phyloP scores from a whole-genome alignment of 2,329 filamentous ascomycete species.

The Clonostachys byssicola region DNA sequence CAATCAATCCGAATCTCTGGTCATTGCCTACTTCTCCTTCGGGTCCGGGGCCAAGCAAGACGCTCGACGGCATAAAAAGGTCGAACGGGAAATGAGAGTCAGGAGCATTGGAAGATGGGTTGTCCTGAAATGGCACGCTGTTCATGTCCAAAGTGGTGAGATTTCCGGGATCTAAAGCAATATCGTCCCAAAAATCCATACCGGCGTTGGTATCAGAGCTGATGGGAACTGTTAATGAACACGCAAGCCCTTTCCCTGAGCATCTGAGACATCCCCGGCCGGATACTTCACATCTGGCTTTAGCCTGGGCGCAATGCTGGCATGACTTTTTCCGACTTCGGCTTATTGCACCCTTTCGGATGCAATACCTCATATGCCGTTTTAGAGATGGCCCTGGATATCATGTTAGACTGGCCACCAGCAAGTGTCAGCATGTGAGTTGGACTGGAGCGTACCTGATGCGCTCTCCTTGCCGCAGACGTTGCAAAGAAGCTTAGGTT shows the following conservation, averaged over 20 bases:
- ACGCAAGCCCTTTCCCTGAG: neutral
- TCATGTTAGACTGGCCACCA: neutral
- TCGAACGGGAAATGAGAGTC: neutral
- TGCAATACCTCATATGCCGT: neutral
- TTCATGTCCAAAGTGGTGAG: no score
- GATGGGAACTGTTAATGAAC: neutral
- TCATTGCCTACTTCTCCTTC: neutral
- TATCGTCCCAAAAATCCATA: neutral
- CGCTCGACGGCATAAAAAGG: neutral
- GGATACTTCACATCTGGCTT: neutral
- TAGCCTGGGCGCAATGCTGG: neutral
- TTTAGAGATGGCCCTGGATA: neutral
- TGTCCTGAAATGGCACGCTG: neutral
- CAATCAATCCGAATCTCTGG: neutral
- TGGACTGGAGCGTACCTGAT: neutral
- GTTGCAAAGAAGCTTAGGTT: neutral
- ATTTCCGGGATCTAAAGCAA: neutral
- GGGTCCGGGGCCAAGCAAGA: neutral
- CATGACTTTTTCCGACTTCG: neutral
- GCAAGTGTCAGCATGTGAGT: neutral
- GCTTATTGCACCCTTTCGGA: neutral
- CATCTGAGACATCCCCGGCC: neutral
- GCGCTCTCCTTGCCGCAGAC: neutral
- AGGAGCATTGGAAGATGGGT: neutral
- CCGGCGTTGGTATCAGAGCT: neutral